A percentile compares a stretch with the other conserved stretches of the same genome.
Conservation (phyloP, 2,329 filamentous ascomycete genomes). For the Domatiomyces catenatus region DNA sequence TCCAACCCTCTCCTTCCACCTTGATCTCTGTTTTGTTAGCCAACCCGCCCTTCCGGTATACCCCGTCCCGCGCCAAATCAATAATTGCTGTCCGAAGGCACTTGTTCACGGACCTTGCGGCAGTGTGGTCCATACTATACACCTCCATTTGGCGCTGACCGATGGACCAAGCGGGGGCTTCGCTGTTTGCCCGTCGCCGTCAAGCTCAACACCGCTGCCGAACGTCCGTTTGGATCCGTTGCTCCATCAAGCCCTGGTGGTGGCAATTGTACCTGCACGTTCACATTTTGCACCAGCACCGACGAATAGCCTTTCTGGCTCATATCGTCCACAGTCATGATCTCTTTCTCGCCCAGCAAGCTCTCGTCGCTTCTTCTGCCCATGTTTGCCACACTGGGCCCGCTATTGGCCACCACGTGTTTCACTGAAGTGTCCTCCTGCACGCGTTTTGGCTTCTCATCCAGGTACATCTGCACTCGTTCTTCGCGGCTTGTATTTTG, state of each 20-base stretch:
- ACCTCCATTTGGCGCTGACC: conserved; percentile 5
- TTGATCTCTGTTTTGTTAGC: not conserved
- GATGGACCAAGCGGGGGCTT: conserved; percentile 9
- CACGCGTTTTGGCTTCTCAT: not conserved
- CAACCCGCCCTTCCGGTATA: not conserved
- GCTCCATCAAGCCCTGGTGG: conserved; percentile 12
- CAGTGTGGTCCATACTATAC: conserved; percentile 10
- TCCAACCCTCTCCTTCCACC: not conserved
- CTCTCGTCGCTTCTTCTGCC: not conserved
- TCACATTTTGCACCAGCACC: conserved; percentile 15
- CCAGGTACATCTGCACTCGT: not conserved
- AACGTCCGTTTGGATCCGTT: conserved; percentile 9
- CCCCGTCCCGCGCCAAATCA: not conserved
- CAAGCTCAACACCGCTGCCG: conserved; percentile 9
- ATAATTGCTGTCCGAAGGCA: not conserved
- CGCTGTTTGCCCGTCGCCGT: conserved; percentile 10
- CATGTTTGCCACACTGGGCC: not conserved
- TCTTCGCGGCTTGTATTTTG: not conserved
- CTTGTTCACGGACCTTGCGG: conserved; percentile 4
- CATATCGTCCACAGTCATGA: conserved; percentile 1
- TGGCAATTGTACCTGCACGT: conserved; percentile 15
- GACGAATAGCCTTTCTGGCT: conserved; percentile 15
- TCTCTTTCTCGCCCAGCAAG: conserved; percentile 2
- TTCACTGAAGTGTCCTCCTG: not conserved
- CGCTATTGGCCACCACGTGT: not conserved